Evolutionary conservation across 108 stramenopile species (phyloP).

Genomic region (Cyclotella sp.): DNA sequence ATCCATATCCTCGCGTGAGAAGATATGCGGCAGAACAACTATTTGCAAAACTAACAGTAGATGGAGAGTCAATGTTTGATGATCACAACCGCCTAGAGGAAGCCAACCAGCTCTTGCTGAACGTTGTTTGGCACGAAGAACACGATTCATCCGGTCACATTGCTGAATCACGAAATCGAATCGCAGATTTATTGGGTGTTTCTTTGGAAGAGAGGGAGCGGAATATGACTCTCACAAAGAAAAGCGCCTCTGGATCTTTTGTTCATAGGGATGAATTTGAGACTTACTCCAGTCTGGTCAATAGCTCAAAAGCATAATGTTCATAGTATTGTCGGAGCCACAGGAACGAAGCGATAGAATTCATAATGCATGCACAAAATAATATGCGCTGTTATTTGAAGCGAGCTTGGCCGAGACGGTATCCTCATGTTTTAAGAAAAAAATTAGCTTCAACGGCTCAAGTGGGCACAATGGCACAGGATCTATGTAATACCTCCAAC

Average conservation of each 20-base stretch:
- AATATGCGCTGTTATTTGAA: no score
- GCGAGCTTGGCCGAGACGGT: no score
- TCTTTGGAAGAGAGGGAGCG: constrained; percentile 29
- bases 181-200: constrained; percentile 53
- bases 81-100: constrained; percentile 33
- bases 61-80: constrained; percentile 37
- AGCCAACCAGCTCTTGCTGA: constrained; percentile 50
- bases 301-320: constrained; percentile 1
- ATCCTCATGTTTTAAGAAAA: no score
- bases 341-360: no score
- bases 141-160: constrained; percentile 36
- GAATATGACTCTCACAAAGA: constrained; percentile 20
- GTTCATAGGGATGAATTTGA: constrained; percentile 55
- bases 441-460: no score
- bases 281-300: constrained; percentile 56
- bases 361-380: no score
- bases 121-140: constrained; percentile 57
- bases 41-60: constrained; percentile 81
- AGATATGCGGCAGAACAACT: constrained; percentile 86
- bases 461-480: no score
- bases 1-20: constrained; percentile 91
- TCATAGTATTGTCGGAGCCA: neutral
- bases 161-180: constrained; percentile 40
- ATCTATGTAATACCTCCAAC: no score
- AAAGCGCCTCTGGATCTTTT: neutral